Conservation (phyloP, 1,284 basidiomycete genomes). For the Taiwanofungus camphoratus region DNA sequence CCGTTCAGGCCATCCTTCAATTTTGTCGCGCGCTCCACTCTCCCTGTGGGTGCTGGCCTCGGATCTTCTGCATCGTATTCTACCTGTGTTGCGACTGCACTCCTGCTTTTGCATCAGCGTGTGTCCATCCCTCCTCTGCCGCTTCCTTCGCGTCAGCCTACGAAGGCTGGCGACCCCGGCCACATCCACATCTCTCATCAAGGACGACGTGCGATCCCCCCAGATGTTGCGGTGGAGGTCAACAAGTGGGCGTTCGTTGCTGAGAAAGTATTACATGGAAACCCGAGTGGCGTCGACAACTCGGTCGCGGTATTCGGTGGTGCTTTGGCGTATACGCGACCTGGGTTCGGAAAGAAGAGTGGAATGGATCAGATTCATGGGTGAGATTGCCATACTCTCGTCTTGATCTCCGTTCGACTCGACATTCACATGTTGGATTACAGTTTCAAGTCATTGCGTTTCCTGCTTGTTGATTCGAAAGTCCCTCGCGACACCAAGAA, state of each 20-base stretch:
- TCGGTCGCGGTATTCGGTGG: slow-evolving; percentile 92
- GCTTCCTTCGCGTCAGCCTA: slow-evolving; percentile 35
- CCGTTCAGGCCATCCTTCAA: slow-evolving; percentile 65
- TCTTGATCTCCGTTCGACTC: too few species aligned
- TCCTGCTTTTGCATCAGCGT: slow-evolving; percentile 69
- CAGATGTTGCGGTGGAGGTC: slow-evolving; percentile 64
- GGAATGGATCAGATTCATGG: slow-evolving; percentile 85
- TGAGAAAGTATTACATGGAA: slow-evolving; percentile 97
- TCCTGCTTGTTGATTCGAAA: slow-evolving; percentile 91
- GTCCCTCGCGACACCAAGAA: slow-evolving; percentile 93
- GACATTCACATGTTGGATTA: slow-evolving; percentile 11
- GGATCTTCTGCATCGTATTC: slow-evolving; percentile 97
- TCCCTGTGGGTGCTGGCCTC: slow-evolving; percentile 97
- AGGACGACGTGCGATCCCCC: slow-evolving; percentile 59
- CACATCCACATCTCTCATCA: slow-evolving; percentile 60
- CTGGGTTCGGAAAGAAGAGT: slow-evolving; percentile 69
- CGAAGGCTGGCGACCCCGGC: slow-evolving; percentile 32
- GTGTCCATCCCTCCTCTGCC: slow-evolving; percentile 50
- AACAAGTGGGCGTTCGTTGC: slow-evolving; percentile 94
- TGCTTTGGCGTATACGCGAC: slow-evolving; percentile 85
- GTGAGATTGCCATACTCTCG: too few species aligned
- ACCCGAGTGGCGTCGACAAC: slow-evolving; percentile 97
- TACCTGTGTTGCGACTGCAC: slow-evolving; percentile 76
- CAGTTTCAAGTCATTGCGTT: slow-evolving; percentile 66
- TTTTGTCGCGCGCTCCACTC: slow-evolving; percentile 83